Evolutionary conservation across 2,329 filamentous ascomycete genomes (phyloP), one percentile per base, ranked within the genome.

Genomic region (Fulvia fulva): DNA sequence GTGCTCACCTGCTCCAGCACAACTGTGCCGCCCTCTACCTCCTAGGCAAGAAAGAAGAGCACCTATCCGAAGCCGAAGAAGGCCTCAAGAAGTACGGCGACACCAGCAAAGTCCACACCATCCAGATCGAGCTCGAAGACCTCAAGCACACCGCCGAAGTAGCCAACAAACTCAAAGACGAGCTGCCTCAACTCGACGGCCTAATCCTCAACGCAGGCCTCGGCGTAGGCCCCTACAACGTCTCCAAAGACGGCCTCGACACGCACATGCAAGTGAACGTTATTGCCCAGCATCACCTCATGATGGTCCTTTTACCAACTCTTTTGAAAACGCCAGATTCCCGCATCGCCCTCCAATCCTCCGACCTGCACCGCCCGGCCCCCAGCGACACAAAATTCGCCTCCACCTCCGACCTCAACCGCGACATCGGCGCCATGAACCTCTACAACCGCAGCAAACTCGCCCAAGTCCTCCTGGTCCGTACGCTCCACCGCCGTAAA

Each of bases 401-500:
- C n/a, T 70, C 71, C n/a, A 55, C 80, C 16, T 67, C 73, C 0
- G 79, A 81, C 61, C 75, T 82, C 25, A 81, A 81, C 61, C 68
- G 73, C 30, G 78, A 81, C 55, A 76, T 82, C 49, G 79, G 79
- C 1, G 66, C 79, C 1, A 74, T 71, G 28, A 74, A 75, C 22
- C 71, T 81, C n/a, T 81, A 82, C 69, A 75, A 72, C 46, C 76
- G 80, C 51, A 76, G 74, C 7, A 82, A 82, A 65, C 75, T 82
- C 14, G 78, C 78, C 1, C 76, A 80, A 58, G 68, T 82, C 14
- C 68, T 81, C 5, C 78, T 80, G 44, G 71, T 76, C 9, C 74
- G 73, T 7, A 74, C 77, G 1, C 66, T 82, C 1, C 67, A 74
- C 26, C 68, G 73, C 23, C 72, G 76, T 19, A 74, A 76, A 55